Evolutionary conservation across 306 rosid species (phyloP).

Genomic region (Fagus sylvatica): DNA sequence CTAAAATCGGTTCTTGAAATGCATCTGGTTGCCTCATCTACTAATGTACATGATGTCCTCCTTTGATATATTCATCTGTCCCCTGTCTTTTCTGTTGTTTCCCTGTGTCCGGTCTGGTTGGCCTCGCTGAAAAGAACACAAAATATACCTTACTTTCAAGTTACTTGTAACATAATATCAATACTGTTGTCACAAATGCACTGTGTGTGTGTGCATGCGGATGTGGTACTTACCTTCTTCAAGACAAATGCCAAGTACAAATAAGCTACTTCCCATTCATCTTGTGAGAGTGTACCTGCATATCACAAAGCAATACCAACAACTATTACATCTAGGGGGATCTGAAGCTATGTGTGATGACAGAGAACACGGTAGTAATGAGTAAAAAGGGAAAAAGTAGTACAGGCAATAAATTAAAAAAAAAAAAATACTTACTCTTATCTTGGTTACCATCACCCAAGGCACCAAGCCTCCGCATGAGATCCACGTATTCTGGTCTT

Average conservation of each 20-base stretch:
- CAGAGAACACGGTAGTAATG: background rate
- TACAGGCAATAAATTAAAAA: background rate
- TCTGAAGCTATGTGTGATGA: too few relatives aligned
- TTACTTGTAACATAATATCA: background rate
- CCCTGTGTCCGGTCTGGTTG: constrained; percentile 56
- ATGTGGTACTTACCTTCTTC: constrained; percentile 54
- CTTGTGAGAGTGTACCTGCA: constrained; percentile 61
- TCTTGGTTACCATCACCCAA: constrained; percentile 97
- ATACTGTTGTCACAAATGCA: background rate
- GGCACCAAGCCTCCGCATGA: constrained; percentile 95
- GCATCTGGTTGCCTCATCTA: background rate
- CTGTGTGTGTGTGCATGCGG: background rate
- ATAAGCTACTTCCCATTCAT: constrained; percentile 77
- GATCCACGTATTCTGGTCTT: constrained; percentile 70
- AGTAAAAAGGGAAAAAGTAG: background rate
- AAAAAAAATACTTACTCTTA: constrained; percentile 46
- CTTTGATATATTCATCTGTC: constrained; percentile 66
- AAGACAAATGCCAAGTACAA: constrained; percentile 60
- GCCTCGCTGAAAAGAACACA: constrained; percentile 62
- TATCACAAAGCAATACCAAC: background rate
- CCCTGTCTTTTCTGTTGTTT: constrained; percentile 48
- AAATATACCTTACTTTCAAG: background rate
- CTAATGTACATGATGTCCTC: constrained; percentile 57
- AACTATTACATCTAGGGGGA: background rate
- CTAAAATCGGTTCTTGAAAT: too few relatives aligned